Evolutionary conservation across 2,329 filamentous ascomycete genomes (phyloP).

Genomic region (Mariannaea sp.): DNA sequence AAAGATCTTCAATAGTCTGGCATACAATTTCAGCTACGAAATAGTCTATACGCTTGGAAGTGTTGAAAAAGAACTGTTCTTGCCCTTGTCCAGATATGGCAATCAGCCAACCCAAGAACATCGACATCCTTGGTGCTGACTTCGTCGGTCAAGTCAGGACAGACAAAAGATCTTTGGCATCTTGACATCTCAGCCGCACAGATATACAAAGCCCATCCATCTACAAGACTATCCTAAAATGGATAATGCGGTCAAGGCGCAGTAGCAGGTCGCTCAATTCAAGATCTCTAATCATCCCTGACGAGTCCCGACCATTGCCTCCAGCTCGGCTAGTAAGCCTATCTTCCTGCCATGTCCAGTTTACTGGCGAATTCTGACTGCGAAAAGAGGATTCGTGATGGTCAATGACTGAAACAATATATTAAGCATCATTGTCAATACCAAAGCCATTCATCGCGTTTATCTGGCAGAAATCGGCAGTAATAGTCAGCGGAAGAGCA

Average conservation of each 20-base stretch:
- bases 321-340: constrained; percentile 15
- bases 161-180: not conserved
- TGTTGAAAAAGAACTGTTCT: too few species aligned
- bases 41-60: too few species aligned
- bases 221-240: too few species aligned
- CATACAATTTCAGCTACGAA: too few species aligned
- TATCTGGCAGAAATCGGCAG: too few species aligned
- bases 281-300: constrained; percentile 27
- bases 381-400: too few species aligned
- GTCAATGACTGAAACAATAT: too few species aligned
- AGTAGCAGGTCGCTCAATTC: constrained; percentile 29
- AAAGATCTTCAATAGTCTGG: too few species aligned
- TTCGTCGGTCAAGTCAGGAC: constrained; percentile 29
- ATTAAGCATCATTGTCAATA: too few species aligned
- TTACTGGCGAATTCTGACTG: constrained; percentile 25
- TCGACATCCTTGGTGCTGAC: constrained; percentile 30
- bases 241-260: constrained; percentile 28
- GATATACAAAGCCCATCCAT: constrained; percentile 20
- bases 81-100: too few species aligned
- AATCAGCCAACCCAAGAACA: constrained; percentile 27
- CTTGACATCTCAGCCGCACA: not conserved
- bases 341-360: constrained; percentile 23
- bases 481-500: too few species aligned
- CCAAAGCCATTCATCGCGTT: too few species aligned
- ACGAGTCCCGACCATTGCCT: constrained; percentile 20